Percentiles rank a stretch among this genome's conserved stretches.
These are phyloP conservation scores for Syzygium aromaticum DNA, from an alignment of 345 rosid species.

Conservation along the genomic window DNA sequence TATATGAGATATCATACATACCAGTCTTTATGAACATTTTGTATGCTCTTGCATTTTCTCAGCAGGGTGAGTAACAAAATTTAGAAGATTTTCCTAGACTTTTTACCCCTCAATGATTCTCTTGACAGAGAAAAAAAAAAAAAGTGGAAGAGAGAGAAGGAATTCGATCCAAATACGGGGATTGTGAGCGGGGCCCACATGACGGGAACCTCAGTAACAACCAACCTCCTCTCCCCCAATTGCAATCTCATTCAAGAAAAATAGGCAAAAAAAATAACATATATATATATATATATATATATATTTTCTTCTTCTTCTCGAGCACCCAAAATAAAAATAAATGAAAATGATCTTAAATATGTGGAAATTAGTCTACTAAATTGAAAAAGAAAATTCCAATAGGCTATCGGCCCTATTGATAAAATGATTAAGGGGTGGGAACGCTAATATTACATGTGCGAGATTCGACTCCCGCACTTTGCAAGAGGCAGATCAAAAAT, in stretches of 20 bases:
- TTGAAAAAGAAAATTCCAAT: too few relatives aligned
- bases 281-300: too few relatives aligned
- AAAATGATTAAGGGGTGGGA: too few relatives aligned
- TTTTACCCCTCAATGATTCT: background rate
- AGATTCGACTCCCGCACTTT: too few relatives aligned
- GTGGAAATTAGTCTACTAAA: background rate
- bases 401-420: too few relatives aligned
- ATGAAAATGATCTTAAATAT: background rate
- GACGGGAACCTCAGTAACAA: slow-evolving; percentile 4
- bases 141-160: background rate
- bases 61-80: background rate
- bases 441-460: too few relatives aligned
- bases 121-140: background rate
- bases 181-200: slow-evolving; percentile 27
- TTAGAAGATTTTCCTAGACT: background rate
- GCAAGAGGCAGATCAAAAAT: too few relatives aligned
- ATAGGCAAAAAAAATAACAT: background rate
- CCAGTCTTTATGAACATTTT: background rate
- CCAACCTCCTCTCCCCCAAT: background rate
- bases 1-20: background rate
- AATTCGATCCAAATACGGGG: background rate
- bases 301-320: background rate
- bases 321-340: background rate
- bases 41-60: background rate
- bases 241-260: background rate